Conservation (phyloP, 176 grass and related monocot genomes). For the Olyra latifolia region DNA sequence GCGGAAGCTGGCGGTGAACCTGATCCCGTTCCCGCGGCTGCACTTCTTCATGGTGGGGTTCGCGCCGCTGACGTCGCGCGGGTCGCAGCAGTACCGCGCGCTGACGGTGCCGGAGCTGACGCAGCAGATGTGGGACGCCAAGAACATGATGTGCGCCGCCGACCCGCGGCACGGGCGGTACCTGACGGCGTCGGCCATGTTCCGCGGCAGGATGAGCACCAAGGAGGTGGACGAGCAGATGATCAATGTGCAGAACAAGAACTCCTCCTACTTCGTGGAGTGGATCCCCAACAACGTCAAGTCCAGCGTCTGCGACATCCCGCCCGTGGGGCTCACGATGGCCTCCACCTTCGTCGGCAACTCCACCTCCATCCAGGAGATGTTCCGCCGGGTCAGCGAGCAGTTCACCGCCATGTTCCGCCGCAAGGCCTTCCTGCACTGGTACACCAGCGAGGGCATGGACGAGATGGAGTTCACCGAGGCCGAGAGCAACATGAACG, state of each 20-base stretch:
- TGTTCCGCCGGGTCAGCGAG: conserved; percentile 86
- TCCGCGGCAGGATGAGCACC: conserved; percentile 74
- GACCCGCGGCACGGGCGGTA: conserved; percentile 85
- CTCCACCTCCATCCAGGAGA: conserved; percentile 90
- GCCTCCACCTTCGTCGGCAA: conserved; percentile 80
- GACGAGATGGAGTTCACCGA: conserved; percentile 99
- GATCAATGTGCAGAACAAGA: conserved; percentile 85
- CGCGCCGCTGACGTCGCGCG: conserved; percentile 68
- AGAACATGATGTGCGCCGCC: conserved; percentile 97
- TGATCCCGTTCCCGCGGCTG: conserved; percentile 79
- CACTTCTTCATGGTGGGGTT: conserved; percentile 95
- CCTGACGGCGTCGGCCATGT: conserved; percentile 77
- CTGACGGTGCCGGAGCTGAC: conserved; percentile 85
- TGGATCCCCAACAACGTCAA: conserved; percentile 85
- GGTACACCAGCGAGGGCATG: conserved; percentile 82
- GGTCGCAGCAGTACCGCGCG: conserved; percentile 78
- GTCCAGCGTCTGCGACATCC: conserved; percentile 80
- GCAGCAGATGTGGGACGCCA: conserved; percentile 97
- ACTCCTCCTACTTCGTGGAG: conserved; percentile 74
- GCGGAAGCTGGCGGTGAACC: conserved; percentile 72
- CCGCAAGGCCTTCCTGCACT: conserved; percentile 87
- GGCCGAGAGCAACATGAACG: conserved; percentile 99
- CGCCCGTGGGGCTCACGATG: conserved; percentile 57
- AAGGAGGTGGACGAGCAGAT: conserved; percentile 84
- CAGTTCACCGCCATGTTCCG: conserved; percentile 94